Percentiles rank a stretch among this genome's conserved stretches.
phyloP scores from a whole-genome alignment of 176 grass and related monocot genomes.

The Zoysia japonica region DNA sequence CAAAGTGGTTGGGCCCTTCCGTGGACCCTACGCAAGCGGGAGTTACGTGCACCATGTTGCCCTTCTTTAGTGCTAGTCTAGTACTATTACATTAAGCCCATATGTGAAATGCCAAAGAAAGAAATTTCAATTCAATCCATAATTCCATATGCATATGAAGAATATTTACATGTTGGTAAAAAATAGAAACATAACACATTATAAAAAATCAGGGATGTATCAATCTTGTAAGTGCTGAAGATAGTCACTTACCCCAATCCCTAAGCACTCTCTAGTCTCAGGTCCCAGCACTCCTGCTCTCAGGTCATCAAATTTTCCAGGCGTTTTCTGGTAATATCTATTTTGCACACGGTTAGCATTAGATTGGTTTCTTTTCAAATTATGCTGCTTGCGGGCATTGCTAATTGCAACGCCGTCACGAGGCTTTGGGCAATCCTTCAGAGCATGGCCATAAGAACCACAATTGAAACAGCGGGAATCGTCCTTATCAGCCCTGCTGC shows the following conservation, averaged over 20 bases:
- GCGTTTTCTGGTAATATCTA: conserved; percentile 81
- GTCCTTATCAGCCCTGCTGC: conserved; percentile 60
- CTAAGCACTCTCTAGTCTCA: conserved; percentile 93
- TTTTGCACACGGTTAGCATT: conserved; percentile 63
- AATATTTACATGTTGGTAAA: conserved; percentile 9
- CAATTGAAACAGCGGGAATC: conserved; percentile 98
- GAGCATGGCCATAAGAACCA: conserved; percentile 84
- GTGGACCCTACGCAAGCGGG: too few species aligned
- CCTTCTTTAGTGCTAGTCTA: too few species aligned
- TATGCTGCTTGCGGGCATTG: conserved; percentile 82
- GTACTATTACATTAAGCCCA: not conserved
- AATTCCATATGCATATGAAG: not conserved
- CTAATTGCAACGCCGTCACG: conserved; percentile 82
- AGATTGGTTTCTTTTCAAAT: conserved; percentile 63
- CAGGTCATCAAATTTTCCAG: conserved; percentile 91
- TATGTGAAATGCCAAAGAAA: not conserved
- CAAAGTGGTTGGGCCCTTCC: too few species aligned
- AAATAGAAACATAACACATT: not conserved
- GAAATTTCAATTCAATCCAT: conserved; percentile 13
- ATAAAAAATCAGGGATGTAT: conserved; percentile 8
- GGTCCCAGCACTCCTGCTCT: conserved; percentile 78
- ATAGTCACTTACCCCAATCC: conserved; percentile 70
- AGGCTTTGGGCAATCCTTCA: conserved; percentile 89
- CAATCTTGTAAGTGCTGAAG: too few species aligned
- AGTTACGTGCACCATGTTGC: too few species aligned